These are phyloP conservation scores for Hymenoscyphus infarciens DNA, from an alignment of 2,329 filamentous ascomycete species.

Conservation along the genomic window DNA sequence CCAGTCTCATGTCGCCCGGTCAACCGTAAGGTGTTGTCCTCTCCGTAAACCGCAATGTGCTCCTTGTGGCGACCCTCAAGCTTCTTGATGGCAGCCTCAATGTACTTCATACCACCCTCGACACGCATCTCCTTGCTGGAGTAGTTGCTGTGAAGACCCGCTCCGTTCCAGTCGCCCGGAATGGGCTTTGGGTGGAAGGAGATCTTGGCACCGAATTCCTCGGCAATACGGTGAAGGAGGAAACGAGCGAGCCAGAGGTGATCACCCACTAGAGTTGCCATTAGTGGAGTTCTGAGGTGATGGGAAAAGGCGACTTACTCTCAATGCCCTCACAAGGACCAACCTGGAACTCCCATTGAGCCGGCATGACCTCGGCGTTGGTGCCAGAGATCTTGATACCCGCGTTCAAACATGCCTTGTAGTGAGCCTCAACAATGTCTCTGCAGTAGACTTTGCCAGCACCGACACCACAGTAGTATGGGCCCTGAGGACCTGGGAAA, in stretches of 20 bases:
- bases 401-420: slow-evolving; percentile 80
- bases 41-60: slow-evolving; percentile 91
- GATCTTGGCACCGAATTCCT: slow-evolving; percentile 95
- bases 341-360: slow-evolving; percentile 98
- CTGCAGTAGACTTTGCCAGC: slow-evolving; percentile 96
- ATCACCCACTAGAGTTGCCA: slow-evolving; percentile 67
- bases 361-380: slow-evolving; percentile 98
- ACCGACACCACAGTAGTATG: slow-evolving; percentile 98
- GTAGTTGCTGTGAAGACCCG: slow-evolving; percentile 90
- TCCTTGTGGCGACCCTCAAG: slow-evolving; percentile 72
- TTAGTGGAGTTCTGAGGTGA: slow-evolving; percentile 24
- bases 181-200: slow-evolving; percentile 96
- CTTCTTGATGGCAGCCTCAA: slow-evolving; percentile 83
- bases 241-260: slow-evolving; percentile 93
- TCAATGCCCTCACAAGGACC: slow-evolving; percentile 84
- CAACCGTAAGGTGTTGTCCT: slow-evolving; percentile 92
- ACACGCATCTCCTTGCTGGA: slow-evolving; percentile 83
- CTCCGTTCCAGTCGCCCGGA: slow-evolving; percentile 94
- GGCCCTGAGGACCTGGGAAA: slow-evolving; percentile 79
- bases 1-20: slow-evolving; percentile 95
- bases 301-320: slow-evolving; percentile 48
- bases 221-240: slow-evolving; percentile 84
- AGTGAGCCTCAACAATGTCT: slow-evolving; percentile 95
- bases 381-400: slow-evolving; percentile 94
- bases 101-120: slow-evolving; percentile 93